Base-by-base conservation (phyloP, 139 green algal genomes). In the Picochlorum sp. region DNA sequence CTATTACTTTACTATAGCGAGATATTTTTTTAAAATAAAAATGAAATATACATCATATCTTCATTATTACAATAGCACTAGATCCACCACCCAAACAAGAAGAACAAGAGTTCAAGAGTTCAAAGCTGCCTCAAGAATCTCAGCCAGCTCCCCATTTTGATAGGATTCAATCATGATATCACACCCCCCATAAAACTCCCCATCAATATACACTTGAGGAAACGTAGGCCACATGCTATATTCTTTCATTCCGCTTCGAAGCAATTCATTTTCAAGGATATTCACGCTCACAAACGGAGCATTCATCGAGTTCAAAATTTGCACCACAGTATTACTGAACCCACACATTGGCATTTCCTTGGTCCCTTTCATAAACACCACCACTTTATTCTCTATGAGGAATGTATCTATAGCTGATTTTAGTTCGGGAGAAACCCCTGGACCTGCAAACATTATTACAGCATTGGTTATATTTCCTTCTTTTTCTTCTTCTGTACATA, bases 101-200 rank as follows among this genome's bases (percentile, higher is more conserved):
- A 41, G 9, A 41, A 18, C 10, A 41, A 41, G 12, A 18, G 20
- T 22, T 80, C 52, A 85, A 22, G 73, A 72, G 32, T 75, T 82
- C 36, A 82, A 31, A 3, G 74, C 63, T 4, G 68, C 55, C 73
- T 94, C 86, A 25, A 95, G 40, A 4, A 69, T 66, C 65, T 94
- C 87, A 26, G 63, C 36, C 33, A 95, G 69, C 52, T 88, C 74
- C 4, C 87, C 87, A 47, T 64, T 80, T 55, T 88, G 71, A 61
- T 83, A 91, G 1, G 75, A 55, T 80, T 68, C 81, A 26, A 97
- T 85, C 75, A 96, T 85, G 70, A 99, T 99, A 75, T 99, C 93
- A 36, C 85, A 95, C 6, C 93, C 93, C 10, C 93, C 93, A 61
- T 84, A 87, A 55, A 99, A 94, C 70, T 98, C 90, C 0, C 85